Conservation (phyloP, 495 filamentous ascomycete genomes). For the Annulohypoxylon nitens region DNA sequence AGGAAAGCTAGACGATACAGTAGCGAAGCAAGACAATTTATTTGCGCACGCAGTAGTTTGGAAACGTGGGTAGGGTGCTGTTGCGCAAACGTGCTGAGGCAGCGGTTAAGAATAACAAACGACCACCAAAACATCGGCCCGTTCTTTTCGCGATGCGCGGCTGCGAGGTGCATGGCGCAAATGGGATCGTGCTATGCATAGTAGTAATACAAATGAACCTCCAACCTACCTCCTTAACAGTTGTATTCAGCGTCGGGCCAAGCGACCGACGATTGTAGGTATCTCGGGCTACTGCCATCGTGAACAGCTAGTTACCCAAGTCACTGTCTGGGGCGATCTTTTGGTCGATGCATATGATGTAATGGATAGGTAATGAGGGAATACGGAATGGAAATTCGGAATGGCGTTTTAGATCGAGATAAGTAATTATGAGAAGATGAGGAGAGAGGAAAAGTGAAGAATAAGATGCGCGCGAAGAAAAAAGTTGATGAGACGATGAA, state of each 20-base stretch:
- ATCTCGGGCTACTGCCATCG: conserved; percentile 54
- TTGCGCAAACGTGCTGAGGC: conserved; percentile 27
- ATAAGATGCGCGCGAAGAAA: conserved; percentile 3
- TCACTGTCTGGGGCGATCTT: conserved; percentile 31
- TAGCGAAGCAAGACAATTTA: not conserved
- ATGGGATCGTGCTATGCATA: conserved; percentile 15
- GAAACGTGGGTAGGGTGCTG: conserved; percentile 11
- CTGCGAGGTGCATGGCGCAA: conserved; percentile 33
- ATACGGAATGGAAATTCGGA: conserved; percentile 9
- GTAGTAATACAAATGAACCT: conserved; percentile 30
- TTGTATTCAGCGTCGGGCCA: conserved; percentile 57
- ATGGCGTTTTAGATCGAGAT: not conserved
- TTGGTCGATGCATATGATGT: conserved; percentile 49
- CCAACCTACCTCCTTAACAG: conserved; percentile 61
- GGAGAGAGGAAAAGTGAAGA: conserved; percentile 4
- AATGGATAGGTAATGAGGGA: conserved; percentile 8
- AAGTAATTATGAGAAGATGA: not conserved
- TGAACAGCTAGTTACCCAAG: conserved; percentile 47
- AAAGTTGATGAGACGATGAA: conserved; percentile 18
- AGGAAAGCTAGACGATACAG: not conserved
- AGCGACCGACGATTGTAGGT: conserved; percentile 59
- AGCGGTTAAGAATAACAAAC: conserved; percentile 33
- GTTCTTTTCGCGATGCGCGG: conserved; percentile 27
- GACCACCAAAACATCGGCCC: not conserved
- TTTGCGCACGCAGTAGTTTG: conserved; percentile 4